Percentiles rank a stretch among this genome's conserved stretches.
Evolutionary conservation across 2,329 filamentous ascomycete genomes (phyloP).

Genomic region (Biscogniauxia marginata): DNA sequence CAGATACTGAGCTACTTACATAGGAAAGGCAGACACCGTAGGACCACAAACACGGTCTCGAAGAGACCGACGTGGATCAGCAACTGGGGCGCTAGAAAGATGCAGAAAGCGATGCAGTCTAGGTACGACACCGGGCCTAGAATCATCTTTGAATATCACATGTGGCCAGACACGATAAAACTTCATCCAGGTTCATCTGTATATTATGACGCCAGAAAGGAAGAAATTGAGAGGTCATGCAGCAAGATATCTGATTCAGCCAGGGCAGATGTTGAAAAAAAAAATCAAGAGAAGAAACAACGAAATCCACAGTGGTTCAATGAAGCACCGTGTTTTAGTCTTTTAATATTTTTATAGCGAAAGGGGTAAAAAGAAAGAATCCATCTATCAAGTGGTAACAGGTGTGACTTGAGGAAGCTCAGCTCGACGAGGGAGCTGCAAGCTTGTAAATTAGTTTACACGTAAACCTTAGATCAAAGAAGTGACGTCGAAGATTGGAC

Average conservation of each 20-base stretch:
- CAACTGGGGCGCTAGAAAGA: conserved; percentile 70
- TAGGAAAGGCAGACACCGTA: conserved; percentile 68
- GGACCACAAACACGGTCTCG: conserved; percentile 53
- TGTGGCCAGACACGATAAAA: not conserved
- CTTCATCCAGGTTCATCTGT: not conserved
- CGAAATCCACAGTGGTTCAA: too few species aligned
- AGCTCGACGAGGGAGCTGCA: too few species aligned
- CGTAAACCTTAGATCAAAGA: too few species aligned
- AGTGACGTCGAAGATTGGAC: too few species aligned
- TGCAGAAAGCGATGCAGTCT: conserved; percentile 71
- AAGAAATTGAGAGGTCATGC: too few species aligned
- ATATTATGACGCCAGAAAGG: not conserved
- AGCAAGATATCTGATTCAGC: not conserved
- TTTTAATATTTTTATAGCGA: too few species aligned
- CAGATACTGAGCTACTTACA: conserved; percentile 45
- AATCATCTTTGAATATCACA: conserved; percentile 55
- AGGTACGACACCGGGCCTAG: conserved; percentile 71
- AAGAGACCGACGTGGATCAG: conserved; percentile 65
- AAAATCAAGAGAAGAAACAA: too few species aligned
- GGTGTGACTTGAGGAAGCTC: too few species aligned
- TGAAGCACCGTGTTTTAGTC: too few species aligned
- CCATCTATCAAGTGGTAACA: too few species aligned
- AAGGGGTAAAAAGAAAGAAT: too few species aligned
- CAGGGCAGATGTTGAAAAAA: not conserved
- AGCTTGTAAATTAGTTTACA: too few species aligned